Evolutionary conservation across 345 rosid genomes (phyloP), one percentile per base, ranked within the genome.

Genomic region (Linum lewisii): DNA sequence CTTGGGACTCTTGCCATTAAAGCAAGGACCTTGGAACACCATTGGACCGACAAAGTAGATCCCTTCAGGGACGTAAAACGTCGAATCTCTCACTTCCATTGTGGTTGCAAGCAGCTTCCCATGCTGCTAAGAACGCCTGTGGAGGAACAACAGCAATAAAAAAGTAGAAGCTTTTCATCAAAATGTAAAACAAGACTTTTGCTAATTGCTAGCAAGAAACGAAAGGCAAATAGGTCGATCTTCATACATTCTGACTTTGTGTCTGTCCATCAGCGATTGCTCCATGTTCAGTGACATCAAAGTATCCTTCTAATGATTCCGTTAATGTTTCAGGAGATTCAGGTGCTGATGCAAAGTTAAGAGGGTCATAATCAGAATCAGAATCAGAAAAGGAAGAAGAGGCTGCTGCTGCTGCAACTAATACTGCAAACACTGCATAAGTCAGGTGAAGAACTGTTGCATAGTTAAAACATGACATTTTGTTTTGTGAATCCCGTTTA

Each of bases 221-320:
- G 26, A 22, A 54, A 15, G 21, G 9, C n/a, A 2, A 6, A 20
- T 1, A 20, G 4, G 26, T 20, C 9, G 11, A 11, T 16, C 21
- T 5, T 20, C 9, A 10, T 56, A 78, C 86, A 49, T 1, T 24
- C 65, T 71, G 72, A 49, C 68, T 66, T 13, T 82, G 80, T 0
- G 68, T 73, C 29, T 38, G 22, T 11, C 80, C 84, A 44, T 70
- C 75, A 7, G 68, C 54, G 10, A 51, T 57, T 7, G 83, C 86
- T 54, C 84, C 84, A 16, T 77, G 21, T 2, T 70, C 60, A 11
- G 56, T 71, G 63, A 82, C 79, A 63, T 72, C 65, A 1, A 77
- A 79, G 63, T 72, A 23, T 37, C 56, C 66, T 13, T 47, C 54
- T 10, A 10, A 14, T 2, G 60, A 60, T 42, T 11, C 75, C 2